A percentile compares a stretch with the other conserved stretches of the same genome.
Conservation (phyloP, 352 stramenopile genomes). For the Phytopythium montanum region DNA sequence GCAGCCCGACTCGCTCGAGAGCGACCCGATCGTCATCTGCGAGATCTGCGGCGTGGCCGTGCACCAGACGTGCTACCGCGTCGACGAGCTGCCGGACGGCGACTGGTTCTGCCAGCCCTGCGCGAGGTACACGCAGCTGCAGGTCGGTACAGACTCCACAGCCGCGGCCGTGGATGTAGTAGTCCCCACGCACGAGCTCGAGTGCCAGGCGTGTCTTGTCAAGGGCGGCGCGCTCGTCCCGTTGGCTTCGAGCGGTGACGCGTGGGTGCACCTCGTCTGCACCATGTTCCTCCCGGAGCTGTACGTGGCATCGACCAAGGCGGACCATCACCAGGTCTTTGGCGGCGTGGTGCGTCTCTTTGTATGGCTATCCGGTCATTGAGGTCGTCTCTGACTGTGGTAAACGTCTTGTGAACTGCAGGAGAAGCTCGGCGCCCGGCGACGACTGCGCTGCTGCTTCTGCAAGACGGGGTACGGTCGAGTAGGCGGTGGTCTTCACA, state of each 20-base stretch:
- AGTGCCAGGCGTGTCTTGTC: slow-evolving; percentile 46
- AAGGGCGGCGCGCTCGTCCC: slow-evolving; percentile 57
- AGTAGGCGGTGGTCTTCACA: too few species aligned
- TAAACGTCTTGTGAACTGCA: slow-evolving; percentile 6
- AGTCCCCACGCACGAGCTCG: slow-evolving; percentile 48
- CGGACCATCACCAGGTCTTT: slow-evolving; percentile 34
- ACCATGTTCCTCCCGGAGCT: slow-evolving; percentile 81
- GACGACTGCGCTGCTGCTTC: slow-evolving; percentile 67
- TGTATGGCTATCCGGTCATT: background rate
- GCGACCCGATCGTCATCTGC: slow-evolving; percentile 79
- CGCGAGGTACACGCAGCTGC: slow-evolving; percentile 34
- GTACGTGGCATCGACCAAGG: slow-evolving; percentile 26
- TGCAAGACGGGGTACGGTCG: slow-evolving; percentile 54
- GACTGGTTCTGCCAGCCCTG: slow-evolving; percentile 83
- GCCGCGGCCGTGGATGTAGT: too few species aligned
- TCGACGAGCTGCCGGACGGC: slow-evolving; percentile 56
- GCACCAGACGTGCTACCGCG: slow-evolving; percentile 79
- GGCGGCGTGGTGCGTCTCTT: slow-evolving; percentile 36
- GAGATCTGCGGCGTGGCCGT: slow-evolving; percentile 67
- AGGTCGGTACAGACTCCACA: slow-evolving; percentile 18
- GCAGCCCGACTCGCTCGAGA: slow-evolving; percentile 56
- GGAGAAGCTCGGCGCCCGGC: slow-evolving; percentile 46
- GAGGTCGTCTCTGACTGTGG: background rate
- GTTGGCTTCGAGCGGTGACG: slow-evolving; percentile 14
- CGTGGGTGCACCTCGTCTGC: slow-evolving; percentile 77